A percentile compares a stretch with the other conserved stretches of the same genome.
phyloP scores from a whole-genome alignment of 306 rosid species.

The Vigna trinervia region DNA sequence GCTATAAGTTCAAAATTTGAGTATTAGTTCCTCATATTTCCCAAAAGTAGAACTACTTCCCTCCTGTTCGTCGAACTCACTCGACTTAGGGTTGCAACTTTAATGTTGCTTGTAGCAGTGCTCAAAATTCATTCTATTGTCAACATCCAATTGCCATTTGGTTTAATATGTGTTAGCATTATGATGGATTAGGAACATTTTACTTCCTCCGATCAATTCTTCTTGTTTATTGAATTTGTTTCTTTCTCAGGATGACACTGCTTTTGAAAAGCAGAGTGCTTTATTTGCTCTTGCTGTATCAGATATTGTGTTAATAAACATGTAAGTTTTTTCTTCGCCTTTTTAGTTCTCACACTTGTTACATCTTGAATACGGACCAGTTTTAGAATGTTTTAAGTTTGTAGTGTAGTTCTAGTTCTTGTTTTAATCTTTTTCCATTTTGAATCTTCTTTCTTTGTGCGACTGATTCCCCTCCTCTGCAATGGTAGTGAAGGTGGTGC shows the following conservation, averaged over 20 bases:
- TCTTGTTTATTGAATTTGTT: constrained; percentile 34
- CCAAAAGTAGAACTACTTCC: too few relatives aligned
- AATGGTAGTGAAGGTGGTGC: constrained; percentile 84
- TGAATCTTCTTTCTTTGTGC: constrained; percentile 31
- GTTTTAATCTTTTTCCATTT: constrained; percentile 27
- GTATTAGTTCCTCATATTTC: too few relatives aligned
- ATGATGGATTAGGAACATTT: constrained; percentile 27
- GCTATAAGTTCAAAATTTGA: too few relatives aligned
- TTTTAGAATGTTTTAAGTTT: constrained; percentile 3
- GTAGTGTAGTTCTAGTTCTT: constrained; percentile 27
- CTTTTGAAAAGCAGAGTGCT: constrained; percentile 99
- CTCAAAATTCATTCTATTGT: constrained; percentile 22
- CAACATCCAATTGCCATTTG: constrained; percentile 15
- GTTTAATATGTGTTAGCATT: constrained; percentile 4
- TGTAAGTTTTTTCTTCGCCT: constrained; percentile 59
- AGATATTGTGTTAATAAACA: constrained; percentile 95
- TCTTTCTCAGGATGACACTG: constrained; percentile 85
- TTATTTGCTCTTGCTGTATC: constrained; percentile 99
- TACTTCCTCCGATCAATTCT: constrained; percentile 23
- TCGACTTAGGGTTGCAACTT: too few relatives aligned
- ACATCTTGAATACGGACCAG: constrained; percentile 5
- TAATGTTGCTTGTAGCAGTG: constrained; percentile 25
- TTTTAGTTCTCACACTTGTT: neutral
- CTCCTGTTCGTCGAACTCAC: too few relatives aligned
- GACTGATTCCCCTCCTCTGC: constrained; percentile 30